A percentile compares a stretch with the other conserved stretches of the same genome.
Conservation (phyloP, 768 basidiomycete genomes). For the Tulasnella calospora region DNA sequence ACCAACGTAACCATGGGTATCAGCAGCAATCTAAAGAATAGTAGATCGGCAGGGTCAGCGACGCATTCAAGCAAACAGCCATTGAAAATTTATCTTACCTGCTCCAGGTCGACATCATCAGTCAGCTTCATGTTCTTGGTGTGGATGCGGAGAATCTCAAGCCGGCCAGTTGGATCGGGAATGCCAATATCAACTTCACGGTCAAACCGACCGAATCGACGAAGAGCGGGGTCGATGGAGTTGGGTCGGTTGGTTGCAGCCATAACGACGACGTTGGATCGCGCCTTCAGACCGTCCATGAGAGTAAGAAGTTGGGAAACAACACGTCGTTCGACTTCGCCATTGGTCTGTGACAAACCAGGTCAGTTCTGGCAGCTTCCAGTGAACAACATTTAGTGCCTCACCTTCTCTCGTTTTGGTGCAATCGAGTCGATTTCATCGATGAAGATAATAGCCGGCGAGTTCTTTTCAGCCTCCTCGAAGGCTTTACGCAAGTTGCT, state of each 20-base stretch:
- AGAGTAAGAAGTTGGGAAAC: conserved; percentile 95
- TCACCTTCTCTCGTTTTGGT: conserved; percentile 99
- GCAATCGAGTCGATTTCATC: conserved; percentile 99
- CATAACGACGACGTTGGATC: conserved; percentile 99
- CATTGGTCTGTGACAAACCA: conserved; percentile 90
- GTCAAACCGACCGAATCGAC: conserved; percentile 97
- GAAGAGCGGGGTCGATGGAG: conserved; percentile 87
- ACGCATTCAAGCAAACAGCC: conserved; percentile 16
- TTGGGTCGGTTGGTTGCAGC: conserved; percentile 96
- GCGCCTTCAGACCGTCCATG: conserved; percentile 98
- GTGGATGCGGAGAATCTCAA: conserved; percentile 89
- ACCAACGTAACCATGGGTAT: conserved; percentile 99
- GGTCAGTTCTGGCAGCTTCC: conserved; percentile 99
- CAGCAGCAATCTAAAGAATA: conserved; percentile 77
- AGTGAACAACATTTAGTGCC: conserved; percentile 51
- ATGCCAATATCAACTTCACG: conserved; percentile 99
- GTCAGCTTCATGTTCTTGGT: conserved; percentile 92
- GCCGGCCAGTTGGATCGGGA: conserved; percentile 86
- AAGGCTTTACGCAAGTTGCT: conserved; percentile 99
- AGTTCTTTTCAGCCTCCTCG: conserved; percentile 98
- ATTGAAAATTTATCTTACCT: conserved; percentile 44
- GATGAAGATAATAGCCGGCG: conserved; percentile 99
- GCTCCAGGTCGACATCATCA: conserved; percentile 87
- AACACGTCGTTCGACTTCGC: conserved; percentile 96
- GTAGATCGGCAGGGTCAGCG: conserved; percentile 1